These are phyloP conservation scores for Leccinum obscurum DNA, from an alignment of 768 basidiomycete species.

Conservation along the genomic window DNA sequence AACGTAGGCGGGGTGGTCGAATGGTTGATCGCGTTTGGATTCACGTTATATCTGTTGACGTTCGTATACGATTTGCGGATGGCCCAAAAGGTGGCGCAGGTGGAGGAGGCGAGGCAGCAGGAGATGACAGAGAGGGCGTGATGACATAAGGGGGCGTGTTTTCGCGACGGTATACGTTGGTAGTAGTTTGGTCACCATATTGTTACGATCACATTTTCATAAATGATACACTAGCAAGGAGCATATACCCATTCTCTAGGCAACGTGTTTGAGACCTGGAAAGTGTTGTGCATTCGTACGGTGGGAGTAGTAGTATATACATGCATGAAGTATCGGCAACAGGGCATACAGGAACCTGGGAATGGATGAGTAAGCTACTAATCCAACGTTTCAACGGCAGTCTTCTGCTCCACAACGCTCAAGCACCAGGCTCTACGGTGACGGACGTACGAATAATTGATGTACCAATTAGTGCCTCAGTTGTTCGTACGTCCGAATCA, in stretches of 20 bases:
- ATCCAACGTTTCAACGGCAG: background rate
- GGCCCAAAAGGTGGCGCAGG: slow-evolving; percentile 34
- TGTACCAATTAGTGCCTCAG: background rate
- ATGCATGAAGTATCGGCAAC: too few relatives aligned
- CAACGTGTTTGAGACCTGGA: too few relatives aligned
- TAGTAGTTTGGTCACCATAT: too few relatives aligned
- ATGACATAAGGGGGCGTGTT: too few relatives aligned
- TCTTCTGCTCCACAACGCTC: background rate
- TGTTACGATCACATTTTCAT: too few relatives aligned
- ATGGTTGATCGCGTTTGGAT: slow-evolving; percentile 73
- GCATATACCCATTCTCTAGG: too few relatives aligned
- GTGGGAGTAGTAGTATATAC: too few relatives aligned
- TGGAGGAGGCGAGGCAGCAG: background rate
- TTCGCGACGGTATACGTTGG: too few relatives aligned
- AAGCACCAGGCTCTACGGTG: slow-evolving; percentile 4
- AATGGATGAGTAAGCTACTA: background rate
- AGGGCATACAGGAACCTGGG: background rate
- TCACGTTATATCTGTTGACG: slow-evolving; percentile 70
- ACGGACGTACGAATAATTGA: slow-evolving; percentile 9
- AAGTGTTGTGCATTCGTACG: too few relatives aligned
- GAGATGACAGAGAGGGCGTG: slow-evolving; percentile 9
- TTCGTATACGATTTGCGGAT: slow-evolving; percentile 72
- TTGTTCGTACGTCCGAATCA: slow-evolving; percentile 18
- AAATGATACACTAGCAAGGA: too few relatives aligned
- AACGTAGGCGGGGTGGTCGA: slow-evolving; percentile 68